phyloP scores from a whole-genome alignment of 2,329 filamentous ascomycete genomes.

The Diaporthe longicolla region DNA sequence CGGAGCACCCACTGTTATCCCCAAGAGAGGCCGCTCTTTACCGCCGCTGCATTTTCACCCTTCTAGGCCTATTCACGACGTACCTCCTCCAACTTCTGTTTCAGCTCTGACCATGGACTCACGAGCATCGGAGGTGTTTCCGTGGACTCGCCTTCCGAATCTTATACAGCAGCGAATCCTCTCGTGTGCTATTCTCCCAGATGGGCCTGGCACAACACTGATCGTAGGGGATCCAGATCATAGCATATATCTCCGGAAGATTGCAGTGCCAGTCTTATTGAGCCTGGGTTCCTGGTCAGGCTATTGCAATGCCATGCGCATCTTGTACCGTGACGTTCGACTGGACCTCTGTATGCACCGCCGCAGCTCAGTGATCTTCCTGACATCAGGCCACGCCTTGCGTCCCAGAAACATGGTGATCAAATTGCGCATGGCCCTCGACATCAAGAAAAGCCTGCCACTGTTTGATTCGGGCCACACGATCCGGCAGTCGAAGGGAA shows the following conservation, averaged over 20 bases:
- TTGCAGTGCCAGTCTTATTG: conserved; percentile 34
- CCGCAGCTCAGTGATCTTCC: conserved; percentile 34
- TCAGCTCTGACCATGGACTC: neutral
- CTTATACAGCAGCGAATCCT: conserved; percentile 32
- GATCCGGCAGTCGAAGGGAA: neutral
- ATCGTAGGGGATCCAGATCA: conserved; percentile 18
- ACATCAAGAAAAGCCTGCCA: conserved; percentile 26
- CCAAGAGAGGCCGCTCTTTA: conserved; percentile 7
- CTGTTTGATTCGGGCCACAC: conserved; percentile 35
- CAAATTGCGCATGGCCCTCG: conserved; percentile 13
- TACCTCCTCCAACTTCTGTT: neutral
- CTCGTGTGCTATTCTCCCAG: conserved; percentile 11
- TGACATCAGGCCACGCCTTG: conserved; percentile 18
- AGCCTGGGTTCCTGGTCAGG: conserved; percentile 29
- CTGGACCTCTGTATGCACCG: neutral
- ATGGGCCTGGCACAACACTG: neutral
- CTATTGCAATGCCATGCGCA: conserved; percentile 17
- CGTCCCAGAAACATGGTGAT: conserved; percentile 26
- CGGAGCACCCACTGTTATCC: neutral
- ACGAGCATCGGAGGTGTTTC: neutral
- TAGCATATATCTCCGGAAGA: conserved; percentile 1
- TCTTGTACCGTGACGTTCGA: conserved; percentile 33
- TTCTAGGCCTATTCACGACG: neutral
- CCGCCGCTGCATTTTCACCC: conserved; percentile 10
- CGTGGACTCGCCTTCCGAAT: conserved; percentile 25